phyloP scores from a whole-genome alignment of 2,329 filamentous ascomycete genomes.

The Trichoderma sp. region DNA sequence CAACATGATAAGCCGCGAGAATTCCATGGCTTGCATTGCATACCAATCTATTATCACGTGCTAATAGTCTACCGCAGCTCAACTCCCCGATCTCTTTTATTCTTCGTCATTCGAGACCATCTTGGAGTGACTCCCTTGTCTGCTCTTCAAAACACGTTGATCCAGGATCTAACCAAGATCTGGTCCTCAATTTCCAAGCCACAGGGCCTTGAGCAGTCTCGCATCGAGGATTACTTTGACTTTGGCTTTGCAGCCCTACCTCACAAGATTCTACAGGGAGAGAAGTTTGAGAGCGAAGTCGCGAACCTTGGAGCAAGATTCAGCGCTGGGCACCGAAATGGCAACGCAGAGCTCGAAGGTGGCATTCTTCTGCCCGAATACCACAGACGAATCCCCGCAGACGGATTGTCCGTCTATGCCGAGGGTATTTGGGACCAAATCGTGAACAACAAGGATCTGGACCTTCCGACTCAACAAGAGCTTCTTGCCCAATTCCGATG shows the following conservation, averaged over 20 bases:
- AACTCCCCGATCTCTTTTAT: constrained; percentile 86
- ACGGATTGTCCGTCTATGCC: constrained; percentile 94
- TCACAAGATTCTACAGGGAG: constrained; percentile 94
- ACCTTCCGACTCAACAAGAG: constrained; percentile 95
- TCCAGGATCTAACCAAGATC: constrained; percentile 88
- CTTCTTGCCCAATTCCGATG: constrained; percentile 95
- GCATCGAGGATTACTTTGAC: constrained; percentile 97
- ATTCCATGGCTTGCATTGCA: background rate
- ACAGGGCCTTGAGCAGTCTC: constrained; percentile 80
- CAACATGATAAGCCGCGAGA: background rate
- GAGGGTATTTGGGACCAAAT: constrained; percentile 98
- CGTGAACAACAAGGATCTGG: constrained; percentile 96
- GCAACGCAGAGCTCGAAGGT: constrained; percentile 74
- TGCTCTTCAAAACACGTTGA: constrained; percentile 86
- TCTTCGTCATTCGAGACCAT: constrained; percentile 98
- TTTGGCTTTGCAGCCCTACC: constrained; percentile 95
- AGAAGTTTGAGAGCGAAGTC: constrained; percentile 83
- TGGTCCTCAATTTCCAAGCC: constrained; percentile 95
- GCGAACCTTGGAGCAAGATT: constrained; percentile 81
- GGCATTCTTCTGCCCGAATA: constrained; percentile 92
- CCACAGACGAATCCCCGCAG: constrained; percentile 91
- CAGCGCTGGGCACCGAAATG: constrained; percentile 73
- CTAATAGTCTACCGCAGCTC: constrained; percentile 59
- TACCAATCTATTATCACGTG: constrained; percentile 6
- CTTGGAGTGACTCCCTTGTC: constrained; percentile 87